Evolutionary conservation across 768 basidiomycete species (phyloP).

Genomic region (Mycena floridula): DNA sequence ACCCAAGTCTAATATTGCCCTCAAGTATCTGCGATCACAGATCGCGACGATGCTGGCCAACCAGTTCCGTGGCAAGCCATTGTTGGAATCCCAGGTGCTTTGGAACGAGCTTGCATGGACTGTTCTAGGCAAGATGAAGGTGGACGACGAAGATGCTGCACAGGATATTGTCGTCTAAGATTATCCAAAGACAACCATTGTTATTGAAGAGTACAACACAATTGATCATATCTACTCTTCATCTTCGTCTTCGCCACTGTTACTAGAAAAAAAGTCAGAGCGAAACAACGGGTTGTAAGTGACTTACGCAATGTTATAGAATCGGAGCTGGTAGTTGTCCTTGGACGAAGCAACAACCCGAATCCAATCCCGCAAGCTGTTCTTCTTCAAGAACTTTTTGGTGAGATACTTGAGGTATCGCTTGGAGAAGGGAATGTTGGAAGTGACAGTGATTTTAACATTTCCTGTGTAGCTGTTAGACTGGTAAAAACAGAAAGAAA

Average conservation of each 20-base stretch:
- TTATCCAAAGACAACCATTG: not conserved
- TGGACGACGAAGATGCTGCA: slow-evolving; percentile 20
- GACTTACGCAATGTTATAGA: slow-evolving; percentile 88
- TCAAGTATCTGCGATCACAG: slow-evolving; percentile 72
- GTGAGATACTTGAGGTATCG: slow-evolving; percentile 98
- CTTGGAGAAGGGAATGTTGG: slow-evolving; percentile 90
- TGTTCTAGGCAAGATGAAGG: slow-evolving; percentile 49
- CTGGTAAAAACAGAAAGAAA: not conserved
- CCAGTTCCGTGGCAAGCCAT: slow-evolving; percentile 57
- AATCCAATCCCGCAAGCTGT: slow-evolving; percentile 92
- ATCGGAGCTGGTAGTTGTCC: slow-evolving; percentile 89
- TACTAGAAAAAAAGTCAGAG: slow-evolving; percentile 10
- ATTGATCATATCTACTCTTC: slow-evolving; percentile 15
- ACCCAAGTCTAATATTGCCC: slow-evolving; percentile 69
- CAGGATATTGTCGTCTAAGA: not conserved
- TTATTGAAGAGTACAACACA: not conserved
- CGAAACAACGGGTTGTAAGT: not conserved
- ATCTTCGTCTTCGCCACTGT: slow-evolving; percentile 33
- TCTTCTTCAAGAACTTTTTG: slow-evolving; percentile 99
- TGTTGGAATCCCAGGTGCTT: slow-evolving; percentile 49
- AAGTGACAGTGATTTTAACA: slow-evolving; percentile 79
- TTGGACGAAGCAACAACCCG: slow-evolving; percentile 95
- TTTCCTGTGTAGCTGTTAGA: slow-evolving; percentile 38
- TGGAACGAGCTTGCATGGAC: slow-evolving; percentile 74
- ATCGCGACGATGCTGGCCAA: slow-evolving; percentile 53